Percentiles rank a stretch among this genome's conserved stretches.
Conservation (phyloP, 192 early-diverging fungal species). For the Geranomyces variabilis region DNA sequence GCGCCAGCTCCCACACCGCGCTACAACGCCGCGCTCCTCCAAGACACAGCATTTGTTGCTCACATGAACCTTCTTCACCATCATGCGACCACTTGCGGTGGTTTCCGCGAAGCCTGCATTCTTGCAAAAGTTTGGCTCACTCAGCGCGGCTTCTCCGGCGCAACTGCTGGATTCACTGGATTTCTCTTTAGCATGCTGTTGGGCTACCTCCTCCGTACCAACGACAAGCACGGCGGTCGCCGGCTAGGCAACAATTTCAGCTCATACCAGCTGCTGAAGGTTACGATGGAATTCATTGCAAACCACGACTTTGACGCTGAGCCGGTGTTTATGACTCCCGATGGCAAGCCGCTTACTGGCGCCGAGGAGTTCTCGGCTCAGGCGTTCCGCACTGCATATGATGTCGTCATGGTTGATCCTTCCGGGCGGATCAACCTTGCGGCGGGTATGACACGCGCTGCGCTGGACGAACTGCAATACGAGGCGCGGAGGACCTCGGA, state of each 20-base stretch:
- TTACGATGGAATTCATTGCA: slow-evolving; percentile 79
- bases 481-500: slow-evolving; percentile 68
- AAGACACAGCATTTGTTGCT: slow-evolving; percentile 72
- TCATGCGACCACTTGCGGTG: slow-evolving; percentile 69
- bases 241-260: slow-evolving; percentile 72
- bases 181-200: slow-evolving; percentile 89
- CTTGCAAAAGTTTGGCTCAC: slow-evolving; percentile 84
- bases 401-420: slow-evolving; percentile 84
- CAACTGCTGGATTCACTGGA: slow-evolving; percentile 61
- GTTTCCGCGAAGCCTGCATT: slow-evolving; percentile 78
- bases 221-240: slow-evolving; percentile 47
- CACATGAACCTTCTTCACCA: slow-evolving; percentile 81
- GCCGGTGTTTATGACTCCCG: slow-evolving; percentile 69
- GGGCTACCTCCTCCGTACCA: slow-evolving; percentile 74
- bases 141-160: slow-evolving; percentile 64
- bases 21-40: slow-evolving; percentile 84
- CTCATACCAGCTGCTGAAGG: slow-evolving; percentile 84
- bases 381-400: slow-evolving; percentile 66
- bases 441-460: slow-evolving; percentile 64
- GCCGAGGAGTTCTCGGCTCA: slow-evolving; percentile 67
- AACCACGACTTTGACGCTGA: slow-evolving; percentile 32
- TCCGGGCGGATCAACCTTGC: slow-evolving; percentile 84
- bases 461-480: slow-evolving; percentile 72
- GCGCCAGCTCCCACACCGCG: slow-evolving; percentile 74
- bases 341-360: slow-evolving; percentile 45